Percentiles rank a stretch among this genome's conserved stretches.
Evolutionary conservation across 257 asterid species (phyloP).

Genomic region (Datura wrightii): DNA sequence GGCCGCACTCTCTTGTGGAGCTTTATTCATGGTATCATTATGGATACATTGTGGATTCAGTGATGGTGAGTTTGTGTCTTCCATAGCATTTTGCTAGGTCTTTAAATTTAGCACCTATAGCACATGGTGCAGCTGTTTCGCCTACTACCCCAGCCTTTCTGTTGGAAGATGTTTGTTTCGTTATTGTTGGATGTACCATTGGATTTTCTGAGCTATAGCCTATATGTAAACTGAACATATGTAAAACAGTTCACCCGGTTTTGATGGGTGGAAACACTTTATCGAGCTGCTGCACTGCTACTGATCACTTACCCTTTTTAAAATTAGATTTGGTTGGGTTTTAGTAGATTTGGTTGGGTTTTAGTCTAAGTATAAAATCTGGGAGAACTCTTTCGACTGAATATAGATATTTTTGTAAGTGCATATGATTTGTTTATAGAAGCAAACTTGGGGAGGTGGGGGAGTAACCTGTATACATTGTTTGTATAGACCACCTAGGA

Average conservation of each 20-base stretch:
- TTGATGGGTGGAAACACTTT: neutral
- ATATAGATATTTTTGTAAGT: neutral
- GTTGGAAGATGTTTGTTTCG: conserved; percentile 5
- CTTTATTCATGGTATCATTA: conserved; percentile 79
- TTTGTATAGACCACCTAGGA: neutral
- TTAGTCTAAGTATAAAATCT: neutral
- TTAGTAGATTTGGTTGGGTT: neutral
- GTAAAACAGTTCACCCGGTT: neutral
- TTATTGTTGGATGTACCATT: conserved; percentile 1
- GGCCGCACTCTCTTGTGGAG: conserved; percentile 80
- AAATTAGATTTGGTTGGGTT: conserved; percentile 13
- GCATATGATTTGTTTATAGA: neutral
- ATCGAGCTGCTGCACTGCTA: neutral
- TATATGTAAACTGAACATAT: neutral
- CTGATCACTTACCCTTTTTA: neutral
- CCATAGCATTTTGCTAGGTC: neutral
- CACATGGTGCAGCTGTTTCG: neutral
- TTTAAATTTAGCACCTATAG: neutral
- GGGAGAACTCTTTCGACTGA: neutral
- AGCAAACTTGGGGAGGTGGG: conserved; percentile 11
- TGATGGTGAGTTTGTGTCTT: conserved; percentile 56
- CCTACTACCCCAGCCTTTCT: conserved; percentile 17
- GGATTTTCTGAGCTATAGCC: neutral
- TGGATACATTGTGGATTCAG: conserved; percentile 63
- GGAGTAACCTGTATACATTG: neutral